Base-by-base conservation (phyloP, 345 rosid species). In the Schrenkiella parvula region DNA sequence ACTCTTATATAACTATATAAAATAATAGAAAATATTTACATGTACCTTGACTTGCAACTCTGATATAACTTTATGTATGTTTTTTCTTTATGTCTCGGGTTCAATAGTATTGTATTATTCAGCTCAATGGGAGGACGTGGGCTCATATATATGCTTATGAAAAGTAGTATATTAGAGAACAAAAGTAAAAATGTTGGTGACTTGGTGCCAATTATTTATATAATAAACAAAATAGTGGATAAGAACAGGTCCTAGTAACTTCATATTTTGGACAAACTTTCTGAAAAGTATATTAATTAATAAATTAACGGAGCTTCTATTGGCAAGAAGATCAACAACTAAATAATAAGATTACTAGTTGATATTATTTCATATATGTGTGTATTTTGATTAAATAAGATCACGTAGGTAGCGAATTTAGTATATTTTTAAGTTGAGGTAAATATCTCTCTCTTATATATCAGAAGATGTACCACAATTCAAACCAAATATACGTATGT, bases 181-280 rank as follows among this genome's bases (percentile, higher is more conserved):
- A 71, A 50, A 46, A 59, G 75, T 60, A 26, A 48, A 61, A 38
- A 61, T 47, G 61, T 60, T 61, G 75, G 75, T 71, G 75, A 57
- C 32, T 52, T 48, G 46, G 51, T 28, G 75, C 17, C 42, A 61
- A 38, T 71, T 48, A 71, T 50, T 59, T 71, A 61, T 61, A 71
- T 12, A 71, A 60, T 29, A 61, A 56, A 50, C 22, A 61, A 51
- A 50, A 42, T 52, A 37, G 62, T 60, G 68, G 75, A 71, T 61
- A 71, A 71, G 62, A 71, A 51, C 62, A 50, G 12, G 28, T 60
- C 51, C 34, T 71, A 61, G 15, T 44, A 68, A 32, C 50, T 70
- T 58, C 38, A n/a, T 57, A 34, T n/a, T 32, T 34, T 60, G 19
- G 61, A 59, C 51, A 35, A 57, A 59, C 11, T 12, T 39, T 38